phyloP scores from a whole-genome alignment of 768 basidiomycete genomes.

The Harrya chromipes region DNA sequence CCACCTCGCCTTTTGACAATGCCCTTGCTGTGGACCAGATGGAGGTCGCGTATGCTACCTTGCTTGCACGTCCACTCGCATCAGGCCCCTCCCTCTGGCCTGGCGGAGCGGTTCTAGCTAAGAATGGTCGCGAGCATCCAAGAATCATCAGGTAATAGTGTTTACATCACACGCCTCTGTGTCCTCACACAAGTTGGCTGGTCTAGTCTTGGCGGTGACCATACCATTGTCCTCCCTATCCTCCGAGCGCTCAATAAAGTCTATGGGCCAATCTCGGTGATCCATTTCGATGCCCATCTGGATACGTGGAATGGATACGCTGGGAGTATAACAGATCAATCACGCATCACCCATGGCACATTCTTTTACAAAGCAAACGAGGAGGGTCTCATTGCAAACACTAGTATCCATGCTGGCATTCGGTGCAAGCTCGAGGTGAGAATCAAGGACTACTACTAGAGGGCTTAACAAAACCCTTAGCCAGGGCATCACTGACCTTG shows the following conservation, averaged over 20 bases:
- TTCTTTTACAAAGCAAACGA: constrained; percentile 81
- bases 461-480: neutral
- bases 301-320: constrained; percentile 54
- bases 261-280: constrained; percentile 79
- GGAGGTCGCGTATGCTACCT: constrained; percentile 77
- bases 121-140: constrained; percentile 66
- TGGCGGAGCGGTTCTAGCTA: constrained; percentile 37
- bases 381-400: constrained; percentile 72
- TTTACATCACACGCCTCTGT: neutral
- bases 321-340: constrained; percentile 50
- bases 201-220: constrained; percentile 70
- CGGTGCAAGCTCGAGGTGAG: constrained; percentile 66
- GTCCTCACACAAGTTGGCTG: neutral
- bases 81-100: constrained; percentile 21
- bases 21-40: constrained; percentile 82
- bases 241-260: constrained; percentile 73
- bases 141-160: constrained; percentile 59
- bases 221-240: constrained; percentile 85
- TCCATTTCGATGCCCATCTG: constrained; percentile 79
- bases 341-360: constrained; percentile 77
- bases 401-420: constrained; percentile 82
- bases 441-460: constrained; percentile 13
- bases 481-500: constrained; percentile 36
- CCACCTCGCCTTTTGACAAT: constrained; percentile 78
- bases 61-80: constrained; percentile 56